Base-by-base conservation (phyloP, 305 asterid species). In the Solanum chacoense region DNA sequence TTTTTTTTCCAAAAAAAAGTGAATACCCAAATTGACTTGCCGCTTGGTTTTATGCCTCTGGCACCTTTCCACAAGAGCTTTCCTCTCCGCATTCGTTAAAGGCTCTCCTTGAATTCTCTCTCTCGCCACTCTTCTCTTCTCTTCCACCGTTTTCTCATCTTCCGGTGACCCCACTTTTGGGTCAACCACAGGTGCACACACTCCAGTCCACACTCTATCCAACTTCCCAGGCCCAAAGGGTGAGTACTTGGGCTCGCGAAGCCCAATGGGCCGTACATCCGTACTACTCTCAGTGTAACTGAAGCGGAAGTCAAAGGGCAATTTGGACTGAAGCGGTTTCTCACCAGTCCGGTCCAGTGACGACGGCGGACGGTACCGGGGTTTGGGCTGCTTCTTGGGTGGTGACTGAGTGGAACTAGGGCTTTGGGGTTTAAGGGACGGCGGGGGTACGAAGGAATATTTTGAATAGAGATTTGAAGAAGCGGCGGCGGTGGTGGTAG, bases 181-280 rank as follows among this genome's bases (percentile, higher is more conserved):
- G 91, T 96, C 99, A 86, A 95, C 91, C 11, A 94, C 98, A n/a
- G 99, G 98, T 72, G 99, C 98, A 89, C 99, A 97, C 36, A 96
- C 98, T 59, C 99, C 99, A 2, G 99, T 96, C 99, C 99, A 97
- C 2, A 71, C 94, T 89, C 99, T 91, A 89, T 92, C 94, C 88
- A 97, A 55, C 3, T 98, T 94, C 3, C 91, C 95, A 85, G 99
- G 99, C 11, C 99, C 99, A 84, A 97, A 97, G 8, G 99, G 99
- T 71, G 99, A 97, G 92, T 97, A 96, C 91, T 95, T 97, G n/a
- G 99, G 99, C 89, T 92, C 98, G 84, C 99, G 94, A 89, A 97
- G 96, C 89, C 99, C 99, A 87, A 96, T 96, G 4, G 99, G 98
- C 79, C 99, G 90, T n/a, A 90, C 92, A 63, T 84, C 90, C 1